Conservation (phyloP, 306 rosid species). For the Acacia crassicarpa region DNA sequence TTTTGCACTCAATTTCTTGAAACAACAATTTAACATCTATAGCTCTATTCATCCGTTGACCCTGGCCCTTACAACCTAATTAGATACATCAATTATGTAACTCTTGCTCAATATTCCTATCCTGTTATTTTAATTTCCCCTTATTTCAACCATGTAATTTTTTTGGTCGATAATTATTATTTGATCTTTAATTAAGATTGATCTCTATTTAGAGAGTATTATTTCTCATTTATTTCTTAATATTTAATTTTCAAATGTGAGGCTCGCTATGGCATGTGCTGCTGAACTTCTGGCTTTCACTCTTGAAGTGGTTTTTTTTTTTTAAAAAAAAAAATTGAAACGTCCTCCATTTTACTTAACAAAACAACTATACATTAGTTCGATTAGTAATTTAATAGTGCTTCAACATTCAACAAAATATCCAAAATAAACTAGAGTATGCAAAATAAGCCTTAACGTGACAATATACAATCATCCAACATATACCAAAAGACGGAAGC, state of each 20-base stretch:
- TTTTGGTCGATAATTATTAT: background rate
- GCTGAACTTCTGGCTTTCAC: background rate
- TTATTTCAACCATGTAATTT: background rate
- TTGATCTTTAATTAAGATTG: background rate
- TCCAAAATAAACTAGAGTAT: too few species aligned
- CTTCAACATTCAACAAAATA: too few species aligned
- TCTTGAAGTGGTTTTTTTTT: background rate
- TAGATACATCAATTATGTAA: too few species aligned
- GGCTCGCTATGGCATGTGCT: background rate
- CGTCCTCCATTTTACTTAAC: too few species aligned
- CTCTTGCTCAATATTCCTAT: background rate
- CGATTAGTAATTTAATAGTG: too few species aligned
- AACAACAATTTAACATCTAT: background rate
- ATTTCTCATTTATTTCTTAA: background rate
- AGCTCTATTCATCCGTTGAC: conserved; percentile 1
- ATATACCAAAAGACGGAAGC: too few species aligned
- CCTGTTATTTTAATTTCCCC: background rate
- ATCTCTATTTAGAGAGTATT: background rate
- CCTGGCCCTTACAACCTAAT: conserved; percentile 8
- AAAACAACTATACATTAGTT: too few species aligned
- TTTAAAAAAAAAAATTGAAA: too few species aligned
- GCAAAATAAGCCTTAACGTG: too few species aligned
- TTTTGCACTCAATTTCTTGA: conserved; percentile 3
- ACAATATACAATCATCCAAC: too few species aligned
- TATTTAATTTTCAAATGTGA: conserved; percentile 5